Base-by-base conservation (phyloP, 495 filamentous ascomycete species). In the Penicillium cinerascens region DNA sequence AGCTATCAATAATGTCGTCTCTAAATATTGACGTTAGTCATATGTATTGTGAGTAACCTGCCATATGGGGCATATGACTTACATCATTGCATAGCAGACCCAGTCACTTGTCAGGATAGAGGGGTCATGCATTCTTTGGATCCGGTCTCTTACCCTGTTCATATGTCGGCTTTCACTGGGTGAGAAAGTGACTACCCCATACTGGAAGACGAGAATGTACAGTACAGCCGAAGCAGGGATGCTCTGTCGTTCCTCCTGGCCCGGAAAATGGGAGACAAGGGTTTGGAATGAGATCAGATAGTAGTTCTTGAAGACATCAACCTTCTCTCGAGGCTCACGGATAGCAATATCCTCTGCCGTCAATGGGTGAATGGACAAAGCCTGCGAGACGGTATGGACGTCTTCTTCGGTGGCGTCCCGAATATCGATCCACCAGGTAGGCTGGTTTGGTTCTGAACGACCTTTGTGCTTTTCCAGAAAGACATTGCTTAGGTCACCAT, bases 1-100 rank as follows among this genome's bases (percentile, higher is more conserved):
- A 97, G 33, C 79, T 85, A 72, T 97, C 93, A 60, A 96, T 89
- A 55, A 97, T 96, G 61, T 97, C 87, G 69, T 97, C 92, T 58
- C 87, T 90, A 55, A 8, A 3, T 6, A 21, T 2, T 64, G n/a
- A n/a, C n/a, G 44, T 44, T 43, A 3, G 29, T 17, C n/a, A n/a
- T n/a, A n/a, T n/a, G n/a, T n/a, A n/a, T n/a, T n/a, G n/a, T 17
- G 44, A 1, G 29, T 21, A 7, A n/a, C n/a, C n/a, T n/a, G 11
- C 15, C n/a, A n/a, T n/a, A n/a, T n/a, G 3, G 72, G 38, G 33
- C n/a, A n/a, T n/a, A 33, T 42, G 17, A 3, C 84, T 74, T 77
- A 90, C 87, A 97, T 95, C 61, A 97, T 74, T 17, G 92, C 92
- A 64, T 97, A 97, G 69, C 93, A 97, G 60, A 97, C 89, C 92